Evolutionary conservation across 2,329 filamentous ascomycete species (phyloP), one percentile per base, ranked within the genome.

Genomic region (Phialophora verrucosa): DNA sequence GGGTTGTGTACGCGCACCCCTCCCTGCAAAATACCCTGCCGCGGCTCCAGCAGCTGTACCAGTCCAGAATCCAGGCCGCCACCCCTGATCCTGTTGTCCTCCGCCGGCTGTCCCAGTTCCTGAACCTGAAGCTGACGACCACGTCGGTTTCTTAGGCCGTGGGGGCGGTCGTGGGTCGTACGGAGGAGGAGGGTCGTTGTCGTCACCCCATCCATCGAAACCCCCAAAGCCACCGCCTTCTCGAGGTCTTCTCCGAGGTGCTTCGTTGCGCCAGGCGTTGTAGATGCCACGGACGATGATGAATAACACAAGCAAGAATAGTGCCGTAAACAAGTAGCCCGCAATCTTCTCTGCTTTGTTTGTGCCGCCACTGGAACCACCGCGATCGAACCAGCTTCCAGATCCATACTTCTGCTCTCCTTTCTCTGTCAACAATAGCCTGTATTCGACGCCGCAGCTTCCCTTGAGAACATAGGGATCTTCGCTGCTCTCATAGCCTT

Each of bases 361-460:
- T 51, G 62, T 59, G 32, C 63, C 51, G n/a, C 23, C 27, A 3
- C 17, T 3, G 25, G 56, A 63, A 17, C 63, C 62, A 70, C 72
- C 56, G 74, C 72, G 61, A 71, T 72, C 64, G 73, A 76, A 72
- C 38, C 70, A 27, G 74, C 76, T 53, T 74, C 80, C 51, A 76
- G 78, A 60, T 1, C 90, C 91, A 76, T 90, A 93, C 72, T 84
- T 87, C 72, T 85, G 79, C 79, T 93, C 88, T 2, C 95, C 95
- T 68, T 84, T 82, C 11, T 90, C 87, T 0, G 93, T 98, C 60
- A 98, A 81, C 0, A 90, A 78, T 6, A 98, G 79, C 14, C 90
- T 84, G 78, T 98, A 98, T 79, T 97, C 92, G 27, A 97, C 93
- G 14, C 91, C 95, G 78, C 94, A 98, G 77, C 91, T 95, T 25